Conservation (phyloP, 2,329 filamentous ascomycete genomes). For the Neoscytalidium dimidiatum region DNA sequence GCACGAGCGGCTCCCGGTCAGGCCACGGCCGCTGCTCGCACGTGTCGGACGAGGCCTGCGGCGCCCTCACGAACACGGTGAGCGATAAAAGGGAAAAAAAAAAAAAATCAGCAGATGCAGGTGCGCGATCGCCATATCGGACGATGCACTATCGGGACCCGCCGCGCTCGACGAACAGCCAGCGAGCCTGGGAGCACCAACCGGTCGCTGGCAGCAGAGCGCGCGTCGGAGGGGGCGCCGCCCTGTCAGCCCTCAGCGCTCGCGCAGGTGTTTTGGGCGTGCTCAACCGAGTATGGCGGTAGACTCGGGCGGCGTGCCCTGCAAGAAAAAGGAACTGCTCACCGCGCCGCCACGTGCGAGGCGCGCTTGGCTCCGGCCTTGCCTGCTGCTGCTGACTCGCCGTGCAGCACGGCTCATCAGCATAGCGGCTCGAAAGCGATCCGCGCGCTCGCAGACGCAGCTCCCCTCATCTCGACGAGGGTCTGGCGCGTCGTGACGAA, state of each 20-base stretch:
- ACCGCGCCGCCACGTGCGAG: slow-evolving; percentile 1
- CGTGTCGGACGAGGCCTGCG: slow-evolving; percentile 10
- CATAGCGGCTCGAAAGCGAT: slow-evolving; percentile 8
- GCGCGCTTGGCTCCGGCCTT: background rate
- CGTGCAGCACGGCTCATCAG: slow-evolving; percentile 8
- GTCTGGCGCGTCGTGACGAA: slow-evolving; percentile 3
- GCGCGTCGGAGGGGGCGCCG: slow-evolving; percentile 6
- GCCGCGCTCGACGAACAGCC: background rate
- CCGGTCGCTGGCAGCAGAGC: too few relatives aligned
- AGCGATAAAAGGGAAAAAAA: too few relatives aligned
- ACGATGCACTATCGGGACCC: slow-evolving; percentile 8
- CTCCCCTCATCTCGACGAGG: slow-evolving; percentile 6
- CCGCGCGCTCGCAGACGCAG: slow-evolving; percentile 7
- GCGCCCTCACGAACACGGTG: slow-evolving; percentile 11
- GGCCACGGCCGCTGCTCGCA: background rate
- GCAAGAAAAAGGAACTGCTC: background rate
- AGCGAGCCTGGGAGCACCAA: too few relatives aligned
- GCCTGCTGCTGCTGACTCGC: slow-evolving; percentile 1
- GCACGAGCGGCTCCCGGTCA: background rate
- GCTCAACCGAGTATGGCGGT: too few relatives aligned
- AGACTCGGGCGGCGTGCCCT: too few relatives aligned
- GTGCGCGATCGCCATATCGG: slow-evolving; percentile 1
- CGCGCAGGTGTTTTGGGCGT: slow-evolving; percentile 2
- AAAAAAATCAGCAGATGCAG: slow-evolving; percentile 15
- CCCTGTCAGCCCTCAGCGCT: background rate